Evolutionary conservation across 2,329 filamentous ascomycete genomes (phyloP).

Genomic region (Ophiocordyceps camponoti-floridani): DNA sequence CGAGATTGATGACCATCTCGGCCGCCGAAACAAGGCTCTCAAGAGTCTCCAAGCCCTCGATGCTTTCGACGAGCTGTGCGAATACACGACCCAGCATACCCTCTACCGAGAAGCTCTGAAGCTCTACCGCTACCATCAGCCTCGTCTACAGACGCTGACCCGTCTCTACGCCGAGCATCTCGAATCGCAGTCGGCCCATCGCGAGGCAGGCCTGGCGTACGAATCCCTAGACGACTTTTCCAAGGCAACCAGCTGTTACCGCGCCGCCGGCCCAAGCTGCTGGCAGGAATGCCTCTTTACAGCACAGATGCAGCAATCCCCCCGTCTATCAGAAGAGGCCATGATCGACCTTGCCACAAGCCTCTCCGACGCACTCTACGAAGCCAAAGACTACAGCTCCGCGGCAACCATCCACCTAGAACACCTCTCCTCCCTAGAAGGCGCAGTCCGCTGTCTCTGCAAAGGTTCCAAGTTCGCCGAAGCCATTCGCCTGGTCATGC

Average conservation of each 20-base stretch:
- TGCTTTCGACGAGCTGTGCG: slow-evolving; percentile 58
- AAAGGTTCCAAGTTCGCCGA: slow-evolving; percentile 76
- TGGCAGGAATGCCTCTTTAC: slow-evolving; percentile 85
- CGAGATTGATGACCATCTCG: slow-evolving; percentile 76
- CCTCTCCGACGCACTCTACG: slow-evolving; percentile 62
- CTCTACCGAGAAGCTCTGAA: slow-evolving; percentile 64
- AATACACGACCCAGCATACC: slow-evolving; percentile 61
- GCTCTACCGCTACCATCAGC: slow-evolving; percentile 66
- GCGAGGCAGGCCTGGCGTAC: slow-evolving; percentile 79
- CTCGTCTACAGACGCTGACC: slow-evolving; percentile 50
- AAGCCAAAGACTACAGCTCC: slow-evolving; percentile 66
- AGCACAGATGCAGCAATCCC: slow-evolving; percentile 42
- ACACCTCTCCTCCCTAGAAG: slow-evolving; percentile 55
- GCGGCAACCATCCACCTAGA: slow-evolving; percentile 70
- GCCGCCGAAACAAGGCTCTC: slow-evolving; percentile 60
- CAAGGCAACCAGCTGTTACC: slow-evolving; percentile 68
- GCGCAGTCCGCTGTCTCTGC: slow-evolving; percentile 62
- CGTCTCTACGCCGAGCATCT: slow-evolving; percentile 66
- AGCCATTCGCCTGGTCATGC: slow-evolving; percentile 60
- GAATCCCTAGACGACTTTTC: slow-evolving; percentile 64
- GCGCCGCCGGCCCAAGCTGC: slow-evolving; percentile 52
- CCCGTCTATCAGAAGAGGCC: slow-evolving; percentile 40
- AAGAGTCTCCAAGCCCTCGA: slow-evolving; percentile 55
- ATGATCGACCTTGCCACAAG: slow-evolving; percentile 50
- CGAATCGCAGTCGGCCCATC: slow-evolving; percentile 54